Evolutionary conservation across 495 filamentous ascomycete genomes (phyloP).

Genomic region (Penicillium pancosmium): DNA sequence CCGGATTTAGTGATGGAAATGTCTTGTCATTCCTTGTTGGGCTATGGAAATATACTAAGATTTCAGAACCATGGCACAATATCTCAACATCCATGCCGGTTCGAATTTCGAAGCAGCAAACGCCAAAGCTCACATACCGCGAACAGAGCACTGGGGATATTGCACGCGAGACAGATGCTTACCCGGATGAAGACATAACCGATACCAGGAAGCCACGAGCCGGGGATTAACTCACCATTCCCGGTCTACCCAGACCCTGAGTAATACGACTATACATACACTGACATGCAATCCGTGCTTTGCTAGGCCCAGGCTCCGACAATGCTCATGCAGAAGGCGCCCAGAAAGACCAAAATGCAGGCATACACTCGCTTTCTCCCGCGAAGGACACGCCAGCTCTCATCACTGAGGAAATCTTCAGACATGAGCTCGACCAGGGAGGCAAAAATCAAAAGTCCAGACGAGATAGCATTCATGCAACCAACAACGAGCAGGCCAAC

Average conservation of each 20-base stretch:
- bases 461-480: conserved; percentile 69
- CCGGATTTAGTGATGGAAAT: background rate
- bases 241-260: conserved; percentile 58
- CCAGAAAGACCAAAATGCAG: conserved; percentile 67
- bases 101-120: too few species aligned
- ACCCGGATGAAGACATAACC: background rate
- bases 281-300: background rate
- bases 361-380: conserved; percentile 69
- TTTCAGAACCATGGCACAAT: too few species aligned
- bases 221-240: conserved; percentile 7
- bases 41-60: too few species aligned
- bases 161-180: too few species aligned
- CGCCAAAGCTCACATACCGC: too few species aligned
- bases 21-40: too few species aligned
- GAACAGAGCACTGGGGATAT: too few species aligned
- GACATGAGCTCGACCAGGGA: conserved; percentile 64
- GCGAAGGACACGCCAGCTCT: conserved; percentile 58
- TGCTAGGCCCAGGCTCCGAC: conserved; percentile 75
- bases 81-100: too few species aligned
- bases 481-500: conserved; percentile 69
- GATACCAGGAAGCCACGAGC: background rate
- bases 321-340: conserved; percentile 76
- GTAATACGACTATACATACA: conserved; percentile 59
- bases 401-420: conserved; percentile 65
- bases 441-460: conserved; percentile 63